Base-by-base conservation (phyloP, 2,329 filamentous ascomycete species). In the Penicillium sp. region DNA sequence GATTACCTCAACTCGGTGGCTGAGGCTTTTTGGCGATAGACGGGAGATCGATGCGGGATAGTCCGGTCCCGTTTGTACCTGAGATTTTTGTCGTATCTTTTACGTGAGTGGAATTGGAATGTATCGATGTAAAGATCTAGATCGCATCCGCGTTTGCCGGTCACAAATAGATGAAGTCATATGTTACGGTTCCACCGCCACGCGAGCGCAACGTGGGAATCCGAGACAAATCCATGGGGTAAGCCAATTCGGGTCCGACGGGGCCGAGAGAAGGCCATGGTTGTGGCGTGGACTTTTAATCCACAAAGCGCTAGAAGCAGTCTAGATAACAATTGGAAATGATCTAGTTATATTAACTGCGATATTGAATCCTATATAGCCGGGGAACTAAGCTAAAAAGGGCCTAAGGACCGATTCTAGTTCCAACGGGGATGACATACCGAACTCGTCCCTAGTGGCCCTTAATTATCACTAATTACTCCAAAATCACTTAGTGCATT, bases 1-100 rank as follows among this genome's bases (percentile, higher is more conserved):
- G 67, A 66, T n/a, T 72, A 65, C 58, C 68, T 72, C 55, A 71
- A 71, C 54, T 69, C 64, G 7, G 59, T 65, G 25, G 64, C 68
- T 5, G 59, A 35, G 33, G 61, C 53, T 14, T 67, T 71, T 37
- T 66, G 66, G 65, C 64, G 68, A 43, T 70, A 54, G 43, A 23
- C 21, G 29, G 21, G 9, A 26, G 16, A 37, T 37, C 14, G 8
- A n/a, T n/a, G 35, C 35, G 35, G 35, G 14, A 37, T 37, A 11
- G 35, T 39, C 4, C 35, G 9, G 14, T 19, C 2, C 35, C 9
- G n/a, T 39, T 8, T 39, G n/a, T 39, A 37, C 33, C 14, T n/a
- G 8, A 19, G 35, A 10, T 11, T 39, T 39, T 8, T 3, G 3
- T 19, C n/a, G 35, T 10, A 19, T 6, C 19, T 39, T n/a, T 16